Evolutionary conservation across 352 stramenopile species (phyloP), one percentile per base, ranked within the genome.

Genomic region (Phytophthora aleatoria): DNA sequence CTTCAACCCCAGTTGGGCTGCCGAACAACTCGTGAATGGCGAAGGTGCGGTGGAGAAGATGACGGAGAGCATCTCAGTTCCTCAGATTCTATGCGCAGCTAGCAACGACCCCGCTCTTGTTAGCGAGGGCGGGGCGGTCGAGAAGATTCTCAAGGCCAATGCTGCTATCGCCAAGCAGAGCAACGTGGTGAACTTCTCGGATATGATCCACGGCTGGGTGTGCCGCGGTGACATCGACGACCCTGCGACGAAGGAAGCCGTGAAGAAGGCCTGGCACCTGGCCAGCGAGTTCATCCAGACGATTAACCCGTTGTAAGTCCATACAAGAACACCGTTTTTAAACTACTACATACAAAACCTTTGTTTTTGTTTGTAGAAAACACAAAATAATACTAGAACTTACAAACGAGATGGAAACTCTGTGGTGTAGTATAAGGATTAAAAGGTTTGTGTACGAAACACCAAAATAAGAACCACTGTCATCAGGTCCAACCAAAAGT

Each of bases 181-280:
- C 38, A 44, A 61, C 9, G 61, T 80, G 0, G 50, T 78, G 12
- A 61, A 82, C 44, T 90, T 85, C 48, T 59, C 67, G 10, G 59
- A 76, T 20, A 74, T 81, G 61, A 69, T 74, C 16, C 78, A 90
- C 50, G 79, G 78, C 13, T 88, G 74, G 77, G 78, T 87, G 39
- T 74, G 76, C 64, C 78, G 78, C 45, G 76, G 76, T 15, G 81
- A 88, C 43, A 50, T 86, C 27, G 45, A 73, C 4, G 66, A 86
- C 52, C 42, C 65, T 9, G 55, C 50, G 9, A 57, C 76, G 13
- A 70, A 81, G 51, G 50, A 56, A 39, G 69, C 62, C 5, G 74
- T 87, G 12, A 74, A 71, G 47, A 85, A 82, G 66, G 77, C 76
- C 6, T 88, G 82, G 69, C 57, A 79, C 49, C 45, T 61, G 24